Conservation (phyloP, 2,329 filamentous ascomycete genomes). For the Sordariomycetes sp. region DNA sequence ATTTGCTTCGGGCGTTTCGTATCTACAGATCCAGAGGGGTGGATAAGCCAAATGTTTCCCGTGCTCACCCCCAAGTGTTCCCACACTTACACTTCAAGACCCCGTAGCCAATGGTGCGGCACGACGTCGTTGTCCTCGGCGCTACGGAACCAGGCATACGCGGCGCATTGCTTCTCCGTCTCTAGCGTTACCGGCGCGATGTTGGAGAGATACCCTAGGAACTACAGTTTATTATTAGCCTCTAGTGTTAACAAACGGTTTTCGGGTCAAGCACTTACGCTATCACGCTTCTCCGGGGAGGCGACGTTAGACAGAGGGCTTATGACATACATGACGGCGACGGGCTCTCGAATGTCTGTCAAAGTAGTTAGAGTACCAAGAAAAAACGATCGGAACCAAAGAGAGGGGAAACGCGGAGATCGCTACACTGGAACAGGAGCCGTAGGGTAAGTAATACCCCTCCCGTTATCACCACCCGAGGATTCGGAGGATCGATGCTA, state of each 20-base stretch:
- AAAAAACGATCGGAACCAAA: no score
- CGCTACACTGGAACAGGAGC: no score
- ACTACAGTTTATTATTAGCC: conserved; percentile 1
- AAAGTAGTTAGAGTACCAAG: neutral
- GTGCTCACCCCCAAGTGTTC: no score
- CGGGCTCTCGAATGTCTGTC: neutral
- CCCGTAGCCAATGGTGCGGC: conserved; percentile 8
- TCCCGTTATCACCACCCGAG: no score
- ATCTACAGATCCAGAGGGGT: no score
- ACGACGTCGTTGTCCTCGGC: conserved; percentile 9
- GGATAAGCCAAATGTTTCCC: neutral
- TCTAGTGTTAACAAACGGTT: neutral
- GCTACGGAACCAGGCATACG: conserved; percentile 9
- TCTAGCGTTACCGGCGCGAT: conserved; percentile 5
- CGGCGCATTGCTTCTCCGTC: conserved; percentile 5
- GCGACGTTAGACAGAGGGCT: conserved; percentile 7
- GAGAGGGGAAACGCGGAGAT: no score
- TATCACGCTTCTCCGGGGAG: conserved; percentile 6
- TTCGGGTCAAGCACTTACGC: conserved; percentile 3
- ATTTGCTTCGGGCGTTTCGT: conserved; percentile 1
- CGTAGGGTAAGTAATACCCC: no score
- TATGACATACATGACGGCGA: neutral
- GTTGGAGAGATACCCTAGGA: conserved; percentile 5
- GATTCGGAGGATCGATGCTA: neutral
- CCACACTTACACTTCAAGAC: conserved; percentile 9